A percentile compares a stretch with the other conserved stretches of the same genome.
Evolutionary conservation across 306 rosid species (phyloP).

Genomic region (Abrus precatorius): DNA sequence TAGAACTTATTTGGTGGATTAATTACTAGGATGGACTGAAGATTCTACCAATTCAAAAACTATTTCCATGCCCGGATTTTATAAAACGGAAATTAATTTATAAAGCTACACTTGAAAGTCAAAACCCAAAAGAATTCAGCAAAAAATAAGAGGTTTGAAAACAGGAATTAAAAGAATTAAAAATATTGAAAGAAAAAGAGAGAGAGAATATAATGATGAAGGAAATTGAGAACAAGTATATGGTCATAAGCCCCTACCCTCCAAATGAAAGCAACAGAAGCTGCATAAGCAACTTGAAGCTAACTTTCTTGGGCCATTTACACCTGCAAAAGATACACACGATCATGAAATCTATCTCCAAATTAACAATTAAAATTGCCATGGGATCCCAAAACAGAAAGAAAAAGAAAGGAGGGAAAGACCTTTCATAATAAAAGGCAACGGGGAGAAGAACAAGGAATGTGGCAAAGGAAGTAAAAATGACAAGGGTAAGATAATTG

Average conservation of each 20-base stretch:
- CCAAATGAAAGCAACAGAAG: conserved; percentile 69
- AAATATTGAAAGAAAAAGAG: background rate
- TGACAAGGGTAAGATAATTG: conserved; percentile 64
- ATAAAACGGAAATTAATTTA: background rate
- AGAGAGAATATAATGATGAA: background rate
- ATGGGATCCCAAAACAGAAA: background rate
- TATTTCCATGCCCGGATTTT: background rate
- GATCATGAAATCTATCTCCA: conserved; percentile 23
- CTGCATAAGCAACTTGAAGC: conserved; percentile 62
- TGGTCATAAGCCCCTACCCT: conserved; percentile 59
- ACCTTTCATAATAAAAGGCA: conserved; percentile 80
- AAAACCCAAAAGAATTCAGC: background rate
- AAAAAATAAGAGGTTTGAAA: background rate
- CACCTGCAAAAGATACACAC: conserved; percentile 55
- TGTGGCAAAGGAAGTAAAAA: conserved; percentile 65
- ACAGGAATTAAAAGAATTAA: background rate
- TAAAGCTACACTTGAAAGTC: background rate
- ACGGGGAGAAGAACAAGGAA: conserved; percentile 73
- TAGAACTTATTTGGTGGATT: background rate
- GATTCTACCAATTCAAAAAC: background rate
- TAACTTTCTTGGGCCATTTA: conserved; percentile 70
- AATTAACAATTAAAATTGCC: background rate
- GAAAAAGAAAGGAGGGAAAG: conserved; percentile 1
- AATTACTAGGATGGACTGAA: conserved; percentile 4
- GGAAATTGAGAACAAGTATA: background rate